A percentile compares a stretch with the other conserved stretches of the same genome.
These are phyloP conservation scores for Echria macrotheca DNA, from an alignment of 495 filamentous ascomycete genomes.

Conservation along the genomic window DNA sequence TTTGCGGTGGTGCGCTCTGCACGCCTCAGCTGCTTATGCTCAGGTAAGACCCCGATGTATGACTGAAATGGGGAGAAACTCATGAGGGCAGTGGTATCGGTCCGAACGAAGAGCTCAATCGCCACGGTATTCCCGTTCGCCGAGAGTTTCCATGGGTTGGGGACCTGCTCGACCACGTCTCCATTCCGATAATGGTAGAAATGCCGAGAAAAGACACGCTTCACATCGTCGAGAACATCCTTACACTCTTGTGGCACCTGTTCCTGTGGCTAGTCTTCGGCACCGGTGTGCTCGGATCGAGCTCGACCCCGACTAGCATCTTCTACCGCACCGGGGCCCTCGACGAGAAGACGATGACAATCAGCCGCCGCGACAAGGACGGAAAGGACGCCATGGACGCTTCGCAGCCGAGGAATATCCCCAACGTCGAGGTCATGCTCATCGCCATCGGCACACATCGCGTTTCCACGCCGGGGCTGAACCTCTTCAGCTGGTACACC, in stretches of 20 bases:
- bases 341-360: slow-evolving; percentile 16
- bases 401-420: slow-evolving; percentile 16
- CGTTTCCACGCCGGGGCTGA: slow-evolving; percentile 4
- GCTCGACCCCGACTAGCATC: slow-evolving; percentile 12
- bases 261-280: slow-evolving; percentile 20
- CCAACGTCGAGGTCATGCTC: slow-evolving; percentile 27
- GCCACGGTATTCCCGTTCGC: slow-evolving; percentile 58
- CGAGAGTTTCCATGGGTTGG: slow-evolving; percentile 29
- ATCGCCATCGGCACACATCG: slow-evolving; percentile 10
- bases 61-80: background rate
- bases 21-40: slow-evolving; percentile 26
- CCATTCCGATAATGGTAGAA: slow-evolving; percentile 20
- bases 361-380: background rate
- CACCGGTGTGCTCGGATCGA: slow-evolving; percentile 14
- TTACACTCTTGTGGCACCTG: slow-evolving; percentile 15
- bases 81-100: slow-evolving; percentile 21
- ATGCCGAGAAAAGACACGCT: slow-evolving; percentile 21
- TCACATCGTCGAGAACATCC: slow-evolving; percentile 10
- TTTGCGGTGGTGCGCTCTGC: slow-evolving; percentile 18
- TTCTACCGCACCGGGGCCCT: slow-evolving; percentile 18
- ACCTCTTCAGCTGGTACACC: slow-evolving; percentile 16
- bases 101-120: slow-evolving; percentile 33
- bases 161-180: slow-evolving; percentile 20
- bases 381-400: slow-evolving; percentile 12
- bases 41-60: slow-evolving; percentile 14